A percentile compares a stretch with the other conserved stretches of the same genome.
phyloP scores from a whole-genome alignment of 108 stramenopile genomes.

The Pseudonitzschia pungens region DNA sequence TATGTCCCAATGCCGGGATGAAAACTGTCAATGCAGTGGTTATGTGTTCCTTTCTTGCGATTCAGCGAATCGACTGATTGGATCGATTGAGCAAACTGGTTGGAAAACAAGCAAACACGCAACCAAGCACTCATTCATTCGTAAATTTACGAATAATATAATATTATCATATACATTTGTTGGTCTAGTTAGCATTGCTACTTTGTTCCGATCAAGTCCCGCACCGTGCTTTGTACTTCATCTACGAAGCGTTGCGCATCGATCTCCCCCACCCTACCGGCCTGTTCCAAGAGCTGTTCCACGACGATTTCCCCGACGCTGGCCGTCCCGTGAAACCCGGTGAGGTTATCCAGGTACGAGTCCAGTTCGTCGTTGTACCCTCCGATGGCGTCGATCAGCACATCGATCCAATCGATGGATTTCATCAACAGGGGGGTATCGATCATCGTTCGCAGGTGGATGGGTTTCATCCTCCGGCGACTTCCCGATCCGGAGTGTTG shows the following conservation, averaged over 20 bases:
- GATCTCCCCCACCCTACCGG: slow-evolving; percentile 18
- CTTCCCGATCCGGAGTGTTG: background rate
- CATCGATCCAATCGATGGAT: slow-evolving; percentile 31
- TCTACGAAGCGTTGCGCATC: background rate
- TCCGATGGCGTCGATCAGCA: slow-evolving; percentile 32
- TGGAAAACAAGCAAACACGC: no score
- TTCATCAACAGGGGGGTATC: slow-evolving; percentile 24
- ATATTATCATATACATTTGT: no score
- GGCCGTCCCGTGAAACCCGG: slow-evolving; percentile 1
- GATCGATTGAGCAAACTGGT: no score
- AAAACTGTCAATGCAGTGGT: no score
- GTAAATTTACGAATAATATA: no score
- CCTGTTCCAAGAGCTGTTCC: slow-evolving; percentile 17
- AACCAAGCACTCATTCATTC: no score
- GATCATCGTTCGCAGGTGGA: slow-evolving; percentile 27
- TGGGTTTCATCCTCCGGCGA: background rate
- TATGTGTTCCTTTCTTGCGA: no score
- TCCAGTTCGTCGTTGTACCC: slow-evolving; percentile 45
- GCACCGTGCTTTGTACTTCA: background rate
- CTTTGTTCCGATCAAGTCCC: background rate
- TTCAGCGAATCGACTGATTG: no score
- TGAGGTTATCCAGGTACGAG: slow-evolving; percentile 34
- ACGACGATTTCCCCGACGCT: slow-evolving; percentile 31
- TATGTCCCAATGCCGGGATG: no score
- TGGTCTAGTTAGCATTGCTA: no score